Percentiles rank a stretch among this genome's conserved stretches.
phyloP scores from a whole-genome alignment of 2,329 filamentous ascomycete species.

The Didymella segeticola region DNA sequence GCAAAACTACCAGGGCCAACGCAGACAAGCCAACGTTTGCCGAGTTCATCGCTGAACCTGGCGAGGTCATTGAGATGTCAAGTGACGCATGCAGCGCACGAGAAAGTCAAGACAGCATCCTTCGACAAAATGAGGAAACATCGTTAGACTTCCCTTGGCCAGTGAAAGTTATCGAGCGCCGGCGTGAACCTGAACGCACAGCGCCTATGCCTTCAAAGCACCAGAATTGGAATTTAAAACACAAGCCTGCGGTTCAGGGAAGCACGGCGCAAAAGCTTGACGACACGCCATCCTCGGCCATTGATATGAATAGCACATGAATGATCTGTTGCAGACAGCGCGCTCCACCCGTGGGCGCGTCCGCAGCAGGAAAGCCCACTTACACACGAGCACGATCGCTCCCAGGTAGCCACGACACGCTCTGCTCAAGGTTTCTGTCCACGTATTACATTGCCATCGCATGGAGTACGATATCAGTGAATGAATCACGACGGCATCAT shows the following conservation, averaged over 20 bases:
- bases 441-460: too few species aligned
- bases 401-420: too few species aligned
- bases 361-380: too few species aligned
- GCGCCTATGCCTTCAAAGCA: slow-evolving; percentile 8
- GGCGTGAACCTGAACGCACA: background rate
- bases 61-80: slow-evolving; percentile 13
- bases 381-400: too few species aligned
- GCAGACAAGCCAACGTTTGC: slow-evolving; percentile 6
- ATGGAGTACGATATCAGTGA: too few species aligned
- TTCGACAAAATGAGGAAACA: background rate
- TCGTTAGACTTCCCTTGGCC: slow-evolving; percentile 2
- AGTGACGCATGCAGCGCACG: slow-evolving; percentile 1
- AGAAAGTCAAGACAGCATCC: slow-evolving; percentile 13
- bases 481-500: background rate
- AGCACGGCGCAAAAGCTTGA: background rate
- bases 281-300: background rate
- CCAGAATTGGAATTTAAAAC: slow-evolving; percentile 1
- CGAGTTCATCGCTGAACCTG: slow-evolving; percentile 7
- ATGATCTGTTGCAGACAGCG: background rate
- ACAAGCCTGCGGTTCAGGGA: background rate
- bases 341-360: too few species aligned
- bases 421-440: too few species aligned
- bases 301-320: background rate
- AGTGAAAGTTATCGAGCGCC: background rate
- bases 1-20: background rate